Conservation (phyloP, 345 rosid species). For the Raphanus sativus region DNA sequence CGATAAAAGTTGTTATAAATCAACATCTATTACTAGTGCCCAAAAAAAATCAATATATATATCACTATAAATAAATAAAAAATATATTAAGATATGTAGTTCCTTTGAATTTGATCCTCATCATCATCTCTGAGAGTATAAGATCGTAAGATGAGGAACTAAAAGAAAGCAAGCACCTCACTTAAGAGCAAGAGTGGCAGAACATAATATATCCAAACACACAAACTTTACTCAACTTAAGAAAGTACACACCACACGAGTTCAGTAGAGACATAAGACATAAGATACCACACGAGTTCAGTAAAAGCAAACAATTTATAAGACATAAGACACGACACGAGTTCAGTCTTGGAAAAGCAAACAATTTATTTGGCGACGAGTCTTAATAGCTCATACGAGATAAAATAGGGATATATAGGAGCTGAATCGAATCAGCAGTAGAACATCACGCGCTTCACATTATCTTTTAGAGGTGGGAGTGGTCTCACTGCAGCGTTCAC, state of each 20-base stretch:
- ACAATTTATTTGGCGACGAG: background rate
- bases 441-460: constrained; percentile 94
- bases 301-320: too few relatives aligned
- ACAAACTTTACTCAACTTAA: background rate
- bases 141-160: background rate
- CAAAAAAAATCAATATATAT: too few relatives aligned
- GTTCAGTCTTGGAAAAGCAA: background rate
- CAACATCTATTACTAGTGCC: too few relatives aligned
- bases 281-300: too few relatives aligned
- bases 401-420: background rate
- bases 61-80: too few relatives aligned
- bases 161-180: background rate
- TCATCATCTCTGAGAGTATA: background rate
- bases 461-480: constrained; percentile 88
- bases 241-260: background rate
- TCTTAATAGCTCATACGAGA: background rate
- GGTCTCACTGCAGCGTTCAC: constrained; percentile 77
- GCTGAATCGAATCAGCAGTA: constrained; percentile 53
- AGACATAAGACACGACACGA: background rate
- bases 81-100: too few relatives aligned
- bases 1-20: too few relatives aligned
- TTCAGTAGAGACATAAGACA: background rate
- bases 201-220: background rate
- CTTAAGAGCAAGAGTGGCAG: background rate
- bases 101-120: too few relatives aligned